Conservation (phyloP, 768 basidiomycete genomes). For the Russula earlei region DNA sequence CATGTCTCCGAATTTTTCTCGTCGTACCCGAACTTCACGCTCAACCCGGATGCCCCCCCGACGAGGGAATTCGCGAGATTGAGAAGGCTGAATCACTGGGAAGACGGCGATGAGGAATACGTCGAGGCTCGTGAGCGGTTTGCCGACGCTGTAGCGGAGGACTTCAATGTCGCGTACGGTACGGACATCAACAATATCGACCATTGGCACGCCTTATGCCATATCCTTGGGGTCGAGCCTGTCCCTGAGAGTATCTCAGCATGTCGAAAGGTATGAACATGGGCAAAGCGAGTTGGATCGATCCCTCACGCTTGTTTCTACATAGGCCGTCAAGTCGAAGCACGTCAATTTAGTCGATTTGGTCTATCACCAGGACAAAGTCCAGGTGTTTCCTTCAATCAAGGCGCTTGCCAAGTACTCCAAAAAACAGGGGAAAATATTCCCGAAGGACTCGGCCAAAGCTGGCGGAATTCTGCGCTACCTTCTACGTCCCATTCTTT, state of each 20-base stretch:
- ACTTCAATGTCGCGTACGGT: conserved; percentile 21
- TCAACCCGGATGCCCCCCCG: conserved; percentile 6
- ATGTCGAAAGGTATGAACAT: neutral
- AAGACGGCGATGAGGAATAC: neutral
- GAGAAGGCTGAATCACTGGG: neutral
- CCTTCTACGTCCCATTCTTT: conserved; percentile 7
- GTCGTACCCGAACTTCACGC: conserved; percentile 9
- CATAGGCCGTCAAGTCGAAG: conserved; percentile 6
- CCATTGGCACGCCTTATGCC: conserved; percentile 16
- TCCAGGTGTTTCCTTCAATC: neutral
- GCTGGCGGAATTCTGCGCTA: conserved; percentile 12
- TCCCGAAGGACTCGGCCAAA: conserved; percentile 4
- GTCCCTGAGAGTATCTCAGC: neutral
- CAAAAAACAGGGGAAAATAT: neutral
- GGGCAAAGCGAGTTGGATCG: too few relatives aligned
- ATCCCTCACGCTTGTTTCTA: neutral
- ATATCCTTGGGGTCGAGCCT: conserved; percentile 11
- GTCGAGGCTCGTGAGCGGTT: neutral
- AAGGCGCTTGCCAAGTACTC: conserved; percentile 1
- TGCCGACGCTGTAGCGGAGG: conserved; percentile 2
- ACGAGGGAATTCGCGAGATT: conserved; percentile 10
- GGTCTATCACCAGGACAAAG: neutral
- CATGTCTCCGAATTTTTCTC: conserved; percentile 15
- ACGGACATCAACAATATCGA: conserved; percentile 14
- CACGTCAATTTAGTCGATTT: conserved; percentile 18